Base-by-base conservation (phyloP, 495 filamentous ascomycete species). In the Glonium stellatum region DNA sequence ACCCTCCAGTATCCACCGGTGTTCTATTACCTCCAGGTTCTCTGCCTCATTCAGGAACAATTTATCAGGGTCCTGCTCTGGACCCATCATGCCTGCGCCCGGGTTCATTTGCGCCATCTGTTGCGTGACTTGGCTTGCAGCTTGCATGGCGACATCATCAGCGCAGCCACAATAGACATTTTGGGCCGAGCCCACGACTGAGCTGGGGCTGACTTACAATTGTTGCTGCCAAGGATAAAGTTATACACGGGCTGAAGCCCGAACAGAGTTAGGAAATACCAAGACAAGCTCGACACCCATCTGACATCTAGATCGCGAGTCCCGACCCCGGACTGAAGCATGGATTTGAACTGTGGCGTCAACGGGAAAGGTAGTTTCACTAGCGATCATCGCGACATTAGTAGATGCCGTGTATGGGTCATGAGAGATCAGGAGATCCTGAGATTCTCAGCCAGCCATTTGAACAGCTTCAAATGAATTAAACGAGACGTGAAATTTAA, bases 351-450 rank as follows among this genome's bases (percentile, higher is more conserved):
- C 69, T 95, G 91, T 68, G 96, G 90, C 12, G 93, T 98, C 56
- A 98, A 79, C 1, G 93, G 95, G 76, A 98, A 98, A 3, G 93
- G 93, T n/a, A 98, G 74, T 85, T 96, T 96, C 82, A 98, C 91
- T 95, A 66, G 10, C 27, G 55, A 53, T 53, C 12, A 31, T 41
- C 39, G 41, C 6, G 27, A 6, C 10, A 61, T 65, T 61, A 65
- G 58, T 58, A 59, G 48, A 18, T 10, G 5, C 25, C 19, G 25
- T 9, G 48, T 23, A 51, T 5, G 25, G 13, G 6, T 27, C 23
- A 27, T 27, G 48, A 23, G 12, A 44, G 12, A 18, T 44, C 39
- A 44, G 12, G 39, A 44, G 39, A 44, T 44, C 12, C 13, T 44
- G 39, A 44, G 39, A 44, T 44, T 4, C 13, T 44, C 39, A 13